Evolutionary conservation across 805 yeast genomes (phyloP), one percentile per base, ranked within the genome.

Genomic region (Yarrowia sp.): DNA sequence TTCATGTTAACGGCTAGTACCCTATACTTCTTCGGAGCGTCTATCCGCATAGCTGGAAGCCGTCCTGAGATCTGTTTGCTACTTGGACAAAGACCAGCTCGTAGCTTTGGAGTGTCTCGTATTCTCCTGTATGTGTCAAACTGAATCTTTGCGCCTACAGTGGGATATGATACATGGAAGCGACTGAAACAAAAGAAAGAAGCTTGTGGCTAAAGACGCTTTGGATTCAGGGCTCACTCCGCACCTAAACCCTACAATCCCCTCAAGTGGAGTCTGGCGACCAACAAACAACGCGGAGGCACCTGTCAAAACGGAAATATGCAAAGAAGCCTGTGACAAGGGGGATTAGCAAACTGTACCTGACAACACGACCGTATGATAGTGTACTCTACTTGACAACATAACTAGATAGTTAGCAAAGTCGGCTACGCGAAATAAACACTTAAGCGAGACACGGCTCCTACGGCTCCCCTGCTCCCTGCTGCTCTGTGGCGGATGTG

Each of bases 121-220:
- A 48, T 48, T 48, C 28, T 22, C 55, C 55, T 48, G 55, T 35
- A 48, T 35, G 55, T 48, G 41, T 48, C 55, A 48, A 48, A 48
- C 55, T 35, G 55, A 48, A 48, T 48, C 41, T 35, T 48, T 35
- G 41, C 18, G 41, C 39, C 39, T 32, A 47, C 39, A 32, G 53
- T n/a, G 53, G 39, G 17, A 35, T 31, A 31, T 48, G 55, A 48
- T 48, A 48, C 55, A 48, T 18, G 11, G 18, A 18, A 35, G 32
- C 8, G 15, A 48, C 10, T 48, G 55, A 48, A 48, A 48, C 55
- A 48, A 48, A 35, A 48, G 55, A 48, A 35, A 48, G 55, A 35
- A 48, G 55, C 42, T 48, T 14, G 55, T 33, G 55, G 41, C 41
- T 48, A 17, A 35, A 35, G 17, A 15, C 6, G 41, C 31, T 33